phyloP scores from a whole-genome alignment of 1,284 basidiomycete genomes.

The Tilletia setariae region DNA sequence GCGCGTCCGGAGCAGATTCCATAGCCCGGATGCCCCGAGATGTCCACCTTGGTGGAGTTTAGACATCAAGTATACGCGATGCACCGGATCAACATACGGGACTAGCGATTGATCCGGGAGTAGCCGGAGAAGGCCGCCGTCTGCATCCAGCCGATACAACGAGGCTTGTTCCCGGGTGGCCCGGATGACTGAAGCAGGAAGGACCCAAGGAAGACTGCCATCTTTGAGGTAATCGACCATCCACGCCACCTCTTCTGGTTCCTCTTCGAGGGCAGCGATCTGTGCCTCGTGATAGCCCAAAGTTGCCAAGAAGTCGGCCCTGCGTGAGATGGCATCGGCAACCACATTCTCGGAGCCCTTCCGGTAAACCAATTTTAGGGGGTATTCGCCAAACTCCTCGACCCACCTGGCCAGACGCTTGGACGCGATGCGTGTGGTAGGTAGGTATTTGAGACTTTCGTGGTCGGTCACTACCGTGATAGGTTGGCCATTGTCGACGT shows the following conservation, averaged over 20 bases:
- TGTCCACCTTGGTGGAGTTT: slow-evolving; percentile 12
- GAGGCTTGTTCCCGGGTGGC: neutral
- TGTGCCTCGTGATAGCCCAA: neutral
- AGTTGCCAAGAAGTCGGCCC: neutral
- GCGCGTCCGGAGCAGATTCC: neutral
- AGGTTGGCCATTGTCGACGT: neutral
- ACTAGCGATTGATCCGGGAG: slow-evolving; percentile 4
- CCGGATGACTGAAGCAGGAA: neutral
- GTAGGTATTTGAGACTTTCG: slow-evolving; percentile 7
- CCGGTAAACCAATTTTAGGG: slow-evolving; percentile 6
- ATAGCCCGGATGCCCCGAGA: neutral
- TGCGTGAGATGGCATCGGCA: slow-evolving; percentile 6
- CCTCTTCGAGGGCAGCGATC: neutral
- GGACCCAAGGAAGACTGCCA: neutral
- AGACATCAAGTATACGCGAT: slow-evolving; percentile 2
- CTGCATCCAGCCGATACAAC: neutral
- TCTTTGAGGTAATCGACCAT: neutral
- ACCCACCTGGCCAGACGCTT: slow-evolving; percentile 8
- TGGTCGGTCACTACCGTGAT: slow-evolving; percentile 16
- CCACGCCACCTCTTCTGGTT: neutral
- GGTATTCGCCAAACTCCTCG: neutral
- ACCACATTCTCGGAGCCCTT: neutral
- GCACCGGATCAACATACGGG: slow-evolving; percentile 9
- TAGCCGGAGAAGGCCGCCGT: slow-evolving; percentile 9
- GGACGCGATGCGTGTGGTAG: neutral